phyloP scores from a whole-genome alignment of 164 flowering plant species.

The Tetrastigma voinierianum region DNA sequence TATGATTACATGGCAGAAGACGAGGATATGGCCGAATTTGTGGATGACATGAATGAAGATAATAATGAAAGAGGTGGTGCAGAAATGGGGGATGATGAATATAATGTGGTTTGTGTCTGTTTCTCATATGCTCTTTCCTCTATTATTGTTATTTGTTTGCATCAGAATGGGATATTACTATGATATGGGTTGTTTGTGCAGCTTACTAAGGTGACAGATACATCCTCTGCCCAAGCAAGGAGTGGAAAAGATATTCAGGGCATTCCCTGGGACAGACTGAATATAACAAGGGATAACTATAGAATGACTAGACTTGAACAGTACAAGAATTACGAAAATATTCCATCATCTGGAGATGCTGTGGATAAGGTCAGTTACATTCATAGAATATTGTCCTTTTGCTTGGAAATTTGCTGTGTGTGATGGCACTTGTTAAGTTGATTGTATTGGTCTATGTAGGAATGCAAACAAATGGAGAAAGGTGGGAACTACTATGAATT shows the following conservation, averaged over 20 bases:
- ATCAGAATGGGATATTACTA: not conserved
- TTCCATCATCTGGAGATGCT: constrained; percentile 52
- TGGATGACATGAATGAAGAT: constrained; percentile 39
- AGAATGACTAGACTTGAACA: constrained; percentile 62
- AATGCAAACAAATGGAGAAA: constrained; percentile 43
- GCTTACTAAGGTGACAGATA: constrained; percentile 64
- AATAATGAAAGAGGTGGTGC: constrained; percentile 21
- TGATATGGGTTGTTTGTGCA: constrained; percentile 11
- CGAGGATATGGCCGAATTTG: constrained; percentile 34
- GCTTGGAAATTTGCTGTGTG: not conserved
- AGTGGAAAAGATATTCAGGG: constrained; percentile 75
- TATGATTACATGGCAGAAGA: constrained; percentile 45
- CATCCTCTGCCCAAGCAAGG: constrained; percentile 62
- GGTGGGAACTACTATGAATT: constrained; percentile 57
- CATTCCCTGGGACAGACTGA: constrained; percentile 69
- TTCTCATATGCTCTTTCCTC: not conserved
- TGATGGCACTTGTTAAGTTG: not conserved
- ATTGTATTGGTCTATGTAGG: constrained; percentile 25
- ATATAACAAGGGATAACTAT: constrained; percentile 53
- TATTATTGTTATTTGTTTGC: not conserved
- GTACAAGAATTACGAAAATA: constrained; percentile 64
- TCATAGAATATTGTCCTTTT: not conserved
- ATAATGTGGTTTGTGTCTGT: constrained; percentile 37
- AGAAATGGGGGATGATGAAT: constrained; percentile 35
- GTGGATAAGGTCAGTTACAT: constrained; percentile 42